These are phyloP conservation scores for Sporopachydermia quercuum DNA, from an alignment of 805 yeast species.

Conservation along the genomic window DNA sequence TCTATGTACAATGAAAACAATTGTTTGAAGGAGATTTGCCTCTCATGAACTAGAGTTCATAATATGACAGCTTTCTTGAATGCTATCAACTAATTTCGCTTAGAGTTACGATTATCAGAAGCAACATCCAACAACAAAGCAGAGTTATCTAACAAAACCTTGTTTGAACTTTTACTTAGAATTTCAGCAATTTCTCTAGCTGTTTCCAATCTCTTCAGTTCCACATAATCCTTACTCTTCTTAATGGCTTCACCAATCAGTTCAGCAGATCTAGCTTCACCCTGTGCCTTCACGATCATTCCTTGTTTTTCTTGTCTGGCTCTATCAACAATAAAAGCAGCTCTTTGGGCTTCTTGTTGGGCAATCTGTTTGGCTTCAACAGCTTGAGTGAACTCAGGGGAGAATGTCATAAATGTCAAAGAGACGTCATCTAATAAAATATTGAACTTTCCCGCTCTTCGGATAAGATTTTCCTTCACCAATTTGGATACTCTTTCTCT, in stretches of 20 bases:
- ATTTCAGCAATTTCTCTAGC: constrained; percentile 91
- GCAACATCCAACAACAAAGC: constrained; percentile 82
- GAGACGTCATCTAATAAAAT: constrained; percentile 89
- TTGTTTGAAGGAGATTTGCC: too few relatives aligned
- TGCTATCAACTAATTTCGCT: too few relatives aligned
- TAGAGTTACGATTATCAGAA: constrained; percentile 70
- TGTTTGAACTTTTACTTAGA: constrained; percentile 78
- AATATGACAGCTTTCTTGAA: too few relatives aligned
- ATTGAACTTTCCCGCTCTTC: constrained; percentile 85
- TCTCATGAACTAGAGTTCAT: too few relatives aligned
- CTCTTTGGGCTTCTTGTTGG: constrained; percentile 98
- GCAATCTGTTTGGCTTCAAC: constrained; percentile 99
- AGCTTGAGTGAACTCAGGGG: constrained; percentile 94
- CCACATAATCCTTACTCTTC: constrained; percentile 91
- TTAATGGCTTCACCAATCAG: constrained; percentile 98
- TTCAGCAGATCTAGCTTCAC: constrained; percentile 97
- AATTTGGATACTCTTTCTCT: constrained; percentile 89
- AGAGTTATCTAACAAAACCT: constrained; percentile 80
- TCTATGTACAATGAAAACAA: too few relatives aligned
- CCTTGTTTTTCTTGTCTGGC: constrained; percentile 97
- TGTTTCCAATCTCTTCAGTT: constrained; percentile 90
- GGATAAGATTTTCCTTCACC: constrained; percentile 79
- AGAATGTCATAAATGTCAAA: constrained; percentile 89
- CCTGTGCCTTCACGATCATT: constrained; percentile 90
- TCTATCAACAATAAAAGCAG: constrained; percentile 92